phyloP scores from a whole-genome alignment of 805 yeast genomes.

The Ogataea sp. region DNA sequence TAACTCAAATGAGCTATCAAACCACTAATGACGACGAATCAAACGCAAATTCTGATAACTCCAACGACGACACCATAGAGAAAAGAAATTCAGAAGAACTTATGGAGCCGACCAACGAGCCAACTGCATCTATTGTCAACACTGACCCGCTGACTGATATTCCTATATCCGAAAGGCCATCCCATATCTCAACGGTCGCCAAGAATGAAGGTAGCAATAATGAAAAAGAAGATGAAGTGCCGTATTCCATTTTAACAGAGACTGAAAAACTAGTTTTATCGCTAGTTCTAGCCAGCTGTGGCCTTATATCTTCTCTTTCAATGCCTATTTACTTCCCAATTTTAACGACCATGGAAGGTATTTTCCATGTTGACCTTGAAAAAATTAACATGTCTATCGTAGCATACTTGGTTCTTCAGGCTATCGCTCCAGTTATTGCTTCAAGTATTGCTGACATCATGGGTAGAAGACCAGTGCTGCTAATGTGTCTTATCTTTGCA shows the following conservation, averaged over 20 bases:
- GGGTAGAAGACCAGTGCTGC: constrained; percentile 66
- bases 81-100: no score
- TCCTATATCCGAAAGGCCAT: no score
- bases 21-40: no score
- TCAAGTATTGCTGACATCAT: constrained; percentile 59
- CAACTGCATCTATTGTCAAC: no score
- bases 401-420: constrained; percentile 70
- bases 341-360: constrained; percentile 43
- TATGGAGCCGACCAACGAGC: no score
- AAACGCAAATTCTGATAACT: no score
- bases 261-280: constrained; percentile 35
- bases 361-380: constrained; percentile 50
- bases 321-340: constrained; percentile 81
- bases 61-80: no score
- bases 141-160: no score
- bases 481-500: constrained; percentile 47
- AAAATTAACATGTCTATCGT: constrained; percentile 66
- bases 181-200: no score
- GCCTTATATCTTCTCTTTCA: constrained; percentile 63
- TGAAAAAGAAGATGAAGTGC: constrained; percentile 4
- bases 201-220: not conserved
- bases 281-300: constrained; percentile 34
- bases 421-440: constrained; percentile 62
- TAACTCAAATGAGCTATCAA: no score
- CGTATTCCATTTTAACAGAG: constrained; percentile 37